phyloP scores from a whole-genome alignment of 108 stramenopile genomes.

The Fragilariopsis cylindrus region DNA sequence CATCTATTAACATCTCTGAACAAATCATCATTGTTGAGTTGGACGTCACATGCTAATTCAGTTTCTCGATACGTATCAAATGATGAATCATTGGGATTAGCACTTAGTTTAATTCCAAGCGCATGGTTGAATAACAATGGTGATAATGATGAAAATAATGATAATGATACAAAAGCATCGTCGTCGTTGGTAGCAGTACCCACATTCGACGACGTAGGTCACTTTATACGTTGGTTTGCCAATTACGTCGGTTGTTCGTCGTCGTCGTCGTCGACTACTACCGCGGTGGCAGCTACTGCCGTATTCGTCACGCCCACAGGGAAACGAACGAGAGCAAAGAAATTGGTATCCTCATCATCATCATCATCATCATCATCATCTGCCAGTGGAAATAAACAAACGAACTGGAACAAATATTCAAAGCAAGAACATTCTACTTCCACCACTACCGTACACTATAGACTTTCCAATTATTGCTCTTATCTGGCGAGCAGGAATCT shows the following conservation, averaged over 20 bases:
- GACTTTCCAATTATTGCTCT: conserved; percentile 22
- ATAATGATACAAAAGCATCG: not conserved
- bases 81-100: conserved; percentile 30
- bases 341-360: not conserved
- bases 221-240: conserved; percentile 23
- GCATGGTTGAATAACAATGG: conserved; percentile 15
- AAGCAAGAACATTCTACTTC: not conserved
- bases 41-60: conserved; percentile 29
- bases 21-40: conserved; percentile 50
- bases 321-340: not conserved
- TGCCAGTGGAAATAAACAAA: not conserved
- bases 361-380: too few species aligned
- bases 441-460: conserved; percentile 17
- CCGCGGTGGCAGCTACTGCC: not conserved
- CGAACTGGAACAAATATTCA: not conserved
- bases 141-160: not conserved
- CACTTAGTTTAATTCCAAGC: conserved; percentile 61
- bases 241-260: not conserved
- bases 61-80: conserved; percentile 40
- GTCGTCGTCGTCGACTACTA: not conserved
- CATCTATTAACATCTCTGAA: conserved; percentile 45
- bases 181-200: conserved; percentile 6
- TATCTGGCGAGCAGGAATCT: conserved; percentile 19
- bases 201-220: conserved; percentile 21
- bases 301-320: conserved; percentile 1